Evolutionary conservation across 139 green algal genomes (phyloP), one percentile per base, ranked within the genome.

Genomic region (Monoraphidium neglectum): DNA sequence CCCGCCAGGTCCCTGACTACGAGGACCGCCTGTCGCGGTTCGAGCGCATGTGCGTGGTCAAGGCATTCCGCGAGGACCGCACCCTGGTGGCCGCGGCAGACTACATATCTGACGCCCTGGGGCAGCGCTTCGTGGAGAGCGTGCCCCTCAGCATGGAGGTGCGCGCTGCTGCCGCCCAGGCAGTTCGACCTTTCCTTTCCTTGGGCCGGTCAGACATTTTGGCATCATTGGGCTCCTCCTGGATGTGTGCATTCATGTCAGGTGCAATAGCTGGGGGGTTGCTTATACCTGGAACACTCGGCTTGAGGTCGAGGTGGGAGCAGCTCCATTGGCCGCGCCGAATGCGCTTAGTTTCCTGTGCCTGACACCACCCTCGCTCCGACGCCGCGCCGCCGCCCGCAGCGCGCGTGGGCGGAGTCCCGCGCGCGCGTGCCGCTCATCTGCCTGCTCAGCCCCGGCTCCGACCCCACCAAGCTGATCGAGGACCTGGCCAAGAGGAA

Each of bases 401-500:
- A 92, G 78, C 70, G 66, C 1, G 88, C 87, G 16, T 92, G 84
- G 84, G 56, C 57, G 23, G 91, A 95, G 74, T 86, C 61, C 43
- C 66, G 78, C 46, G 78, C 83, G 16, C 80, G 77, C 46, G 90
- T 76, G 75, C 95, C 89, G 32, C 79, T 98, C 47, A 97, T 98
- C 80, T 98, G 93, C 90, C 88, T 98, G 76, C 88, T 98, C 57
- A 97, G 91, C 4, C 87, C 89, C 4, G 92, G 94, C 43, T 87
- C 91, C 28, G 95, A 98, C 73, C 94, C 95, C n/a, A 98, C 94
- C 21, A 96, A 96, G 80, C 84, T 93, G 3, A 95, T 98, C 51
- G 92, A 97, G 78, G 94, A 98, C 76, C 83, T 98, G 46, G 95
- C 95, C 38, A 97, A 97, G 85, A 86, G 81, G 72, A 97, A 96